Evolutionary conservation across 2,329 filamentous ascomycete genomes (phyloP), one percentile per base, ranked within the genome.

Genomic region (Colletotrichum sp.): DNA sequence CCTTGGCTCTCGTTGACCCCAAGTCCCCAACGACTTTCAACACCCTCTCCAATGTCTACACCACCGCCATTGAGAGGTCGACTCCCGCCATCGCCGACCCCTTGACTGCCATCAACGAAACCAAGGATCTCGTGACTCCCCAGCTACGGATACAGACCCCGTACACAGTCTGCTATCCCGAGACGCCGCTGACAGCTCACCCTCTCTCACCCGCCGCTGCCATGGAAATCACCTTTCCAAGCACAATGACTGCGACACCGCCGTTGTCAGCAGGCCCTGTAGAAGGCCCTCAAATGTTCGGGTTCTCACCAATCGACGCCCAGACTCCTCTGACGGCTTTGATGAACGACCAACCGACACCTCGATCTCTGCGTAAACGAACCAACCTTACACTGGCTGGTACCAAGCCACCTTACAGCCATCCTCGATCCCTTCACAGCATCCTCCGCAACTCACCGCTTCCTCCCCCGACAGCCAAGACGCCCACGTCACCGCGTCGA

Each of bases 391-490:
- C 83, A 1, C 69, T 72, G 24, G 32, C 78, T 13, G 74, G 76
- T 24, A 67, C 78, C 39, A 85, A 85, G 28, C 84, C 88, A 5
- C 92, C 92, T 3, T 93, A 93, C 79, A 89, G 86, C 3, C 91
- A 91, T 77, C 89, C 92, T 39, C 88, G 88, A 72, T 86, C 87
- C 57, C 88, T 93, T 12, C 92, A 90, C 81, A 93, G 91, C 82
- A 93, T 93, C 79, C 87, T 93, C 26, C 90, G 92, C 69, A 93
- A 93, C 85, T 93, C 92, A 6, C 92, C 92, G 21, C 86, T 93
- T 8, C 90, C 91, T 24, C 89, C 90, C 1, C 83, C 86, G 5
- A 89, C 84, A 24, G 86, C 89, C 4, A 84, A 85, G 36, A 88
- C 89, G 10, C 89, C 90, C 2, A 83, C 86, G 7, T 92, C 91